Evolutionary conservation across 345 rosid genomes (phyloP).

Genomic region (Erysimum cheiranthoides): DNA sequence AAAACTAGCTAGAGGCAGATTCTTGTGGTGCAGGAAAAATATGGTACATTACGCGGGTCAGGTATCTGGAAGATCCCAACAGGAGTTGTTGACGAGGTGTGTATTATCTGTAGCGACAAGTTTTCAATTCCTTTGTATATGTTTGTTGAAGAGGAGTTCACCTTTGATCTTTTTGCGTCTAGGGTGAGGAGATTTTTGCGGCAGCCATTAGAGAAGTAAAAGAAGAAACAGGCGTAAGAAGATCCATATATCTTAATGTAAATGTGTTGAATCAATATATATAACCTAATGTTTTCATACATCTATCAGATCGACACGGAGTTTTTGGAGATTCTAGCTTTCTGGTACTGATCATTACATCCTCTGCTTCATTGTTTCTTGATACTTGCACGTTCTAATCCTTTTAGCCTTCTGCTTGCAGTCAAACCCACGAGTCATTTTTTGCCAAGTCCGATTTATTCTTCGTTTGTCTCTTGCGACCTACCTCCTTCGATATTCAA

Average conservation of each 20-base stretch:
- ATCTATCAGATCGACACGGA: conserved; percentile 68
- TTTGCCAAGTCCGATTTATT: conserved; percentile 74
- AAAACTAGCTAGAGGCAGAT: conserved; percentile 51
- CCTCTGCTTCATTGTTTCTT: conserved; percentile 14
- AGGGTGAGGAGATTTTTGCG: conserved; percentile 75
- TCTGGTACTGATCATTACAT: conserved; percentile 55
- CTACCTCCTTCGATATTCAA: conserved; percentile 67
- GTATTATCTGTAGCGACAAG: conserved; percentile 18
- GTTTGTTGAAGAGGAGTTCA: too few relatives aligned
- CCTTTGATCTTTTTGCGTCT: conserved; percentile 20
- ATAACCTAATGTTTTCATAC: conserved; percentile 13
- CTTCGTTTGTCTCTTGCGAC: conserved; percentile 74
- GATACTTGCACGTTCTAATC: background rate
- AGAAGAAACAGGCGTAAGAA: conserved; percentile 86
- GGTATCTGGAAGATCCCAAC: conserved; percentile 93
- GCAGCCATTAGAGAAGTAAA: conserved; percentile 82
- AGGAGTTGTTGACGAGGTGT: conserved; percentile 81
- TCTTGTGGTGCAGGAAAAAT: conserved; percentile 84
- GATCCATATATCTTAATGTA: conserved; percentile 6
- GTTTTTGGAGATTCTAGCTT: conserved; percentile 69
- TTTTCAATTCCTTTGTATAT: background rate
- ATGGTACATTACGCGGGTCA: conserved; percentile 56
- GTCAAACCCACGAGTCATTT: conserved; percentile 67
- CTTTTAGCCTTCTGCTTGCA: conserved; percentile 36
- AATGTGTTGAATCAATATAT: background rate